Evolutionary conservation across 768 basidiomycete species (phyloP), one percentile per base, ranked within the genome.

Genomic region (Epithele typhae): DNA sequence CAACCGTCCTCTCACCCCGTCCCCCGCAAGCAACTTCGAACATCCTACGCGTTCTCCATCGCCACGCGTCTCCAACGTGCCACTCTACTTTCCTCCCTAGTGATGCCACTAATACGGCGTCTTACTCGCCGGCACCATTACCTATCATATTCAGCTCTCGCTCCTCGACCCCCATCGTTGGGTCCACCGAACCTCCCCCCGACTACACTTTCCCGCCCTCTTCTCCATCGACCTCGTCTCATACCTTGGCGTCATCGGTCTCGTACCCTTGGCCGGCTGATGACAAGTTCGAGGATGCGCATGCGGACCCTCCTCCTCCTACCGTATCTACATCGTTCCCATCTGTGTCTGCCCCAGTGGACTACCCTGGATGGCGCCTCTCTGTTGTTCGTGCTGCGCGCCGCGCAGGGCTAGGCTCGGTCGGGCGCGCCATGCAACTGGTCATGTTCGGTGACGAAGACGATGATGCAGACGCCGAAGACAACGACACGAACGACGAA

Each of bases 311-410:
- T 33, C 37, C n/a, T 21, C 39, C 21, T 30, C 49, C 4, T 48
- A 36, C 43, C n/a, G 25, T 40, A 2, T 52, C 44, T 32, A n/a
- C n/a, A n/a, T n/a, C n/a, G n/a, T n/a, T n/a, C n/a, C n/a, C n/a
- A n/a, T n/a, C n/a, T n/a, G n/a, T n/a, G n/a, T n/a, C n/a, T n/a
- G n/a, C n/a, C n/a, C n/a, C n/a, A n/a, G n/a, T n/a, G n/a, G n/a
- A 75, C 0, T 86, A 82, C 59, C 84, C 84, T 0, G 83, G 84
- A 53, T 87, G 84, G 84, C 75, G 84, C 0, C 55, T 68, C 0
- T 68, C 70, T 2, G 57, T 80, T 0, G 68, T 78, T 1, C 64
- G 70, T 33, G 69, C 73, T 34, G 83, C 83, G 0, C 71, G 74
- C 10, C 69, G 70, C 23, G 76, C 81, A 11, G 81, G 82, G 0